Base-by-base conservation (phyloP, 208 protist genomes). In the Balamuthia mandrillaris region DNA sequence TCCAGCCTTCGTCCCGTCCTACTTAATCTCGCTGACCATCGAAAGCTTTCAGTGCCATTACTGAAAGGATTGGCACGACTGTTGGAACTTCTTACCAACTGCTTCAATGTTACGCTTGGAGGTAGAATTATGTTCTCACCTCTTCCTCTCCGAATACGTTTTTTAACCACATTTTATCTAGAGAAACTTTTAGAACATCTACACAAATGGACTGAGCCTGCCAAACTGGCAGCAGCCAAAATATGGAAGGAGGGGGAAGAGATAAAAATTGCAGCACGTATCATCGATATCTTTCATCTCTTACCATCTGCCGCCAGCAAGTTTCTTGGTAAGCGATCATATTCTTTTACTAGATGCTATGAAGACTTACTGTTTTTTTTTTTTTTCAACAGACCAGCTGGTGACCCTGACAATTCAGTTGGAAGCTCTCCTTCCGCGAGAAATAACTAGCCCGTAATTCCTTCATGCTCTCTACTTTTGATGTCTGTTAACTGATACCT, bases 51-150 rank as follows among this genome's bases (percentile, higher is more conserved):
- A 5, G 82, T 95, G 14, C 88, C 88, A 27, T 84, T 94, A 7
- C 86, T 96, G 1, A 83, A 92, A 37, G 88, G 92, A 16, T 85
- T 96, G 6, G 86, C 92, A 2, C 85, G 91, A 3, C 81, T 96
- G 2, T 74, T 96, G 2, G 88, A 91, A 35, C 82, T 96, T 10
- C 85, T 96, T 0, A 72, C 74, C 27, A 93, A 88, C 42, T 95
- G 91, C 60, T 96, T 96, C 91, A 96, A 96, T 65, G 91, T 91
- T 1, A 93, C 88, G 14, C 89, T 95, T 0, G 93, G 92, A 29
- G 87, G 83, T 60, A 86, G 18, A 7, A 21, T 54, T 72, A 5
- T 27, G 27, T 47, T 27, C 7, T 27, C 63, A 18, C 52, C 1
- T 27, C 24, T 31, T 60, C 2, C 52, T 3, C 52, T 60, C 52